Base-by-base conservation (phyloP, 202 grass and related monocot genomes). In the Panicum hallii region DNA sequence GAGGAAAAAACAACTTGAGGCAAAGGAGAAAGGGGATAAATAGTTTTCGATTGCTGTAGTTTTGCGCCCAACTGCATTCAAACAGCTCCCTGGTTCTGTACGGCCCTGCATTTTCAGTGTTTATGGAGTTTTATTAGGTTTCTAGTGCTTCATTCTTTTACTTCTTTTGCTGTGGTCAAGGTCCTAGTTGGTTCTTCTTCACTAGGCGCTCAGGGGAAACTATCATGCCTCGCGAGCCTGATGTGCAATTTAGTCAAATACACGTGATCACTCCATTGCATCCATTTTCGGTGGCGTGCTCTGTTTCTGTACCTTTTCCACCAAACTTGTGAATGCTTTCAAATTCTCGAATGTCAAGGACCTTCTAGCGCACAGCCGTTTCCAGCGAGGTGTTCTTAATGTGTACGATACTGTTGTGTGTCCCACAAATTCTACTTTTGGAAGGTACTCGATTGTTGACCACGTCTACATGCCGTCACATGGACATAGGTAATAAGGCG, bases 81-180 rank as follows among this genome's bases (percentile, higher is more conserved):
- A 65, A 11, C 30, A 72, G 17, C 63, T 77, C 71, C 32, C 9
- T 17, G 19, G 9, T 41, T 53, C 53, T 46, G 20, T 78, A 23
- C 70, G 54, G 34, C 40, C 19, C 50, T 40, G 9, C 28, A 20
- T 79, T 57, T 65, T 36, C 73, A 56, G 70, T 46, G 8, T 56
- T 19, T 56, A 36, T 60, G 40, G 58, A 62, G 79, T 79, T 90
- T 34, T 42, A 52, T 74, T 74, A 79, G 67, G 77, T 9, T 64
- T 64, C 50, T 60, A 57, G 42, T 79, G 15, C 36, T 84, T 63
- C 7, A 67, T 72, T 40, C 56, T 38, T 78, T 38, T 64, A 19
- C 63, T 57, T 64, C 4, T 58, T 12, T 79, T 55, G 12, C 14
- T 73, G 6, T 30, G 26, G 54, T 55, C 40, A 68, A 60, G 20